These are phyloP conservation scores for Cladorrhinum samala DNA, from an alignment of 495 filamentous ascomycete species.

Conservation along the genomic window DNA sequence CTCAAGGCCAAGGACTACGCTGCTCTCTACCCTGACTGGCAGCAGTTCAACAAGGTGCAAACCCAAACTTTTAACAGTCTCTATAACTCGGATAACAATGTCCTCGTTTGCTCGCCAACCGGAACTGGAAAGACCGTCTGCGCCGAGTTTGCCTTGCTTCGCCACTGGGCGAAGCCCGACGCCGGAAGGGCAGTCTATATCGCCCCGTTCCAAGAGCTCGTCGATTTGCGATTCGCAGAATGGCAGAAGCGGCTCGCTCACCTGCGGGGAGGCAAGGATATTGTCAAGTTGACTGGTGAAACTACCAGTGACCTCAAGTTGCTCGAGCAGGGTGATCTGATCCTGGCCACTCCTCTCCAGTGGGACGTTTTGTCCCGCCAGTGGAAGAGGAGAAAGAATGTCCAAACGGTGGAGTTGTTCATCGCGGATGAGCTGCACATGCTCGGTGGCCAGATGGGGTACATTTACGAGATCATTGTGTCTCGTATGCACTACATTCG, in stretches of 20 bases:
- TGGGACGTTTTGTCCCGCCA: conserved; percentile 95
- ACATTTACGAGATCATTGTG: conserved; percentile 90
- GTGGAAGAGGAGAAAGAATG: conserved; percentile 93
- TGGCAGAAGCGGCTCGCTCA: conserved; percentile 73
- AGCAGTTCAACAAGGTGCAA: conserved; percentile 93
- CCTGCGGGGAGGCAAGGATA: conserved; percentile 77
- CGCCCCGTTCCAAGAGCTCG: conserved; percentile 90
- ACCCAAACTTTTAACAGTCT: conserved; percentile 95
- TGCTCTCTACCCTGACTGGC: conserved; percentile 76
- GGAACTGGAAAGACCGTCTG: conserved; percentile 96
- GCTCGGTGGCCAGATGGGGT: conserved; percentile 84
- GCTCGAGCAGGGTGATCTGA: conserved; percentile 80
- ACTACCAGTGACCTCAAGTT: conserved; percentile 86
- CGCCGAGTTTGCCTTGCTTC: conserved; percentile 86
- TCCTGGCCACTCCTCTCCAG: conserved; percentile 86
- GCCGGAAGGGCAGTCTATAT: conserved; percentile 86
- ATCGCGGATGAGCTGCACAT: conserved; percentile 96
- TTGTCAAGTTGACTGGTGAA: conserved; percentile 92
- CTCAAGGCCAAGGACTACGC: conserved; percentile 81
- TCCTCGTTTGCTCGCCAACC: conserved; percentile 82
- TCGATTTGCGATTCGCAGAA: conserved; percentile 71
- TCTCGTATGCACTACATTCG: conserved; percentile 97
- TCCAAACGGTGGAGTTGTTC: conserved; percentile 85
- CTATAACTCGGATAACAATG: conserved; percentile 83
- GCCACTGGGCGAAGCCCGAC: conserved; percentile 71